These are phyloP conservation scores for Colletotrichum somersetense DNA, from an alignment of 2,329 filamentous ascomycete species.

Conservation along the genomic window DNA sequence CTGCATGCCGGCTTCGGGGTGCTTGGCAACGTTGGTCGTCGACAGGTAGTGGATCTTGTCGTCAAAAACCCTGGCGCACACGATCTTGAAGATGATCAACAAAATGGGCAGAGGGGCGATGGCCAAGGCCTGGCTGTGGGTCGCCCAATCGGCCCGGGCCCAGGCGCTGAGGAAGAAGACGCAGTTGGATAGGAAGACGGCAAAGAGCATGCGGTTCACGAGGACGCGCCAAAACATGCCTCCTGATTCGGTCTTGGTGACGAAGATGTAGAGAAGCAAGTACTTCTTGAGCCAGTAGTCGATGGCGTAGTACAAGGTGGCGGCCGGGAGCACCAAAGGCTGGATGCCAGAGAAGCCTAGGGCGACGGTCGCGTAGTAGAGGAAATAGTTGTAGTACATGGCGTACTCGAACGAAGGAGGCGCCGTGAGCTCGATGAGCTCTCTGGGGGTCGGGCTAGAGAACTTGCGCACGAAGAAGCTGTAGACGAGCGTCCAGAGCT, in stretches of 20 bases:
- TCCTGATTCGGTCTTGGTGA: constrained; percentile 96
- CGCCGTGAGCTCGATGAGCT: constrained; percentile 92
- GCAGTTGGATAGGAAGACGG: constrained; percentile 80
- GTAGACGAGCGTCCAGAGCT: constrained; percentile 86
- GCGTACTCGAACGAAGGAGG: constrained; percentile 95
- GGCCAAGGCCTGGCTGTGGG: constrained; percentile 69
- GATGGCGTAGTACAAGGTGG: constrained; percentile 88
- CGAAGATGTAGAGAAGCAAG: constrained; percentile 90
- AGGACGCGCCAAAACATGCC: constrained; percentile 92
- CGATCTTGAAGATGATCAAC: constrained; percentile 86
- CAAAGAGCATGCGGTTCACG: constrained; percentile 93
- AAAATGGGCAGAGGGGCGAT: constrained; percentile 82
- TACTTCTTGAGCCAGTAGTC: constrained; percentile 97
- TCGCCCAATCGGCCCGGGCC: constrained; percentile 73
- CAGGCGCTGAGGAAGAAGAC: constrained; percentile 83
- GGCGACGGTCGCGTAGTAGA: constrained; percentile 92
- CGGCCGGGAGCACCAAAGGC: constrained; percentile 86
- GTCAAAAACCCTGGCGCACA: constrained; percentile 83
- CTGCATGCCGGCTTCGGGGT: constrained; percentile 59
- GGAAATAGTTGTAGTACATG: constrained; percentile 97
- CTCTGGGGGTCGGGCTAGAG: constrained; percentile 86
- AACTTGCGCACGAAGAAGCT: constrained; percentile 89
- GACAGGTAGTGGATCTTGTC: constrained; percentile 84
- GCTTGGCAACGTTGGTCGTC: constrained; percentile 67
- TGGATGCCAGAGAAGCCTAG: constrained; percentile 88